Conservation (phyloP, 441 rosid genomes). For the Hura crepitans region DNA sequence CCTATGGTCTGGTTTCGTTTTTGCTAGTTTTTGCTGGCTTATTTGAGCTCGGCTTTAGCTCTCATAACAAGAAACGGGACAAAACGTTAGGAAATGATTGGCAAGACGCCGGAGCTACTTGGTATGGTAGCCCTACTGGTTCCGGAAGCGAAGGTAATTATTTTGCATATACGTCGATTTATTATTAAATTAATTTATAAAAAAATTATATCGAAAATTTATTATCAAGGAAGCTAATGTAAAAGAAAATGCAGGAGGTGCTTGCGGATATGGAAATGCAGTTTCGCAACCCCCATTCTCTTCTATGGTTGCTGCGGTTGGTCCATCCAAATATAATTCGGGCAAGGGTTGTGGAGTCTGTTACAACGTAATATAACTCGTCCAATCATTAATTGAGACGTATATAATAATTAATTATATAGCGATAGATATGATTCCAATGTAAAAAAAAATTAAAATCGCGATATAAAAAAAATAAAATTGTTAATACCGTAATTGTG, state of each 20-base stretch:
- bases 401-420: too few species aligned
- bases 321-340: conserved; percentile 39
- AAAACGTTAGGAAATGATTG: conserved; percentile 29
- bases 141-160: conserved; percentile 46
- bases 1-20: neutral
- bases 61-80: conserved; percentile 23
- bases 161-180: too few species aligned
- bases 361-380: conserved; percentile 31
- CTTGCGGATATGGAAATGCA: conserved; percentile 44
- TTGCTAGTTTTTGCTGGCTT: conserved; percentile 14
- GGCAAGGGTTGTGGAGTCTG: conserved; percentile 57
- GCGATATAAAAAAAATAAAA: too few species aligned
- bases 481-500: too few species aligned
- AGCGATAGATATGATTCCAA: too few species aligned
- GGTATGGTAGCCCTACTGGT: conserved; percentile 51
- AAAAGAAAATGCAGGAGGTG: conserved; percentile 35
- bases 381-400: too few species aligned
- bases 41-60: conserved; percentile 21
- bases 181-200: too few species aligned
- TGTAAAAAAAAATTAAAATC: too few species aligned
- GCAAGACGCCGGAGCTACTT: conserved; percentile 46
- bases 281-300: conserved; percentile 41
- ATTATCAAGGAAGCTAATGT: neutral
- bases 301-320: conserved; percentile 38
- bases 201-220: too few species aligned